Evolutionary conservation across 176 grass and related monocot genomes (phyloP).

Genomic region (Otatea glauca): DNA sequence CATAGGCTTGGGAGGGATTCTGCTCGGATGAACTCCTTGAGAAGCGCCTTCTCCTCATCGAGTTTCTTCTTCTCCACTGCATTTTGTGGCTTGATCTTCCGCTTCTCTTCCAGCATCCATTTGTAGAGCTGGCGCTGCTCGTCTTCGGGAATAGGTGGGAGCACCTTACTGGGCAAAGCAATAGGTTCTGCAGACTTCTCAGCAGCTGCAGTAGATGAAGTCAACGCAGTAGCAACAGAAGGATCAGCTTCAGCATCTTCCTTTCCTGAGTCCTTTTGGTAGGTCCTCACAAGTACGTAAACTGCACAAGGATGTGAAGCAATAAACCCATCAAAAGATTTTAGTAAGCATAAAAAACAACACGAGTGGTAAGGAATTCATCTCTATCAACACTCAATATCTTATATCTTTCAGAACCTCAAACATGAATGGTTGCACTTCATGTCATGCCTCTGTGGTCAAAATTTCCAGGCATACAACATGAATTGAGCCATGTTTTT

Average conservation of each 20-base stretch:
- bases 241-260: conserved; percentile 22
- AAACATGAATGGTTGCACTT: background rate
- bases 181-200: conserved; percentile 37
- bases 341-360: background rate
- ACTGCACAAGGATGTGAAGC: conserved; percentile 48
- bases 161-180: conserved; percentile 42
- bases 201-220: conserved; percentile 12
- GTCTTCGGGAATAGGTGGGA: conserved; percentile 70
- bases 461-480: background rate
- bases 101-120: conserved; percentile 97
- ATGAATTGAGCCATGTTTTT: background rate
- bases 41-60: conserved; percentile 86
- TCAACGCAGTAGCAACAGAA: background rate
- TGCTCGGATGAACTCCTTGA: conserved; percentile 76
- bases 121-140: conserved; percentile 75
- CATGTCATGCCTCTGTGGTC: background rate
- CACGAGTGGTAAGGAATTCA: background rate
- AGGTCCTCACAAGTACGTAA: conserved; percentile 68
- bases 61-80: conserved; percentile 78
- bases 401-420: background rate
- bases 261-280: conserved; percentile 50
- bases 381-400: background rate
- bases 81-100: conserved; percentile 67
- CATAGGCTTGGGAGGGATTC: conserved; percentile 64
- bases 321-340: background rate